Evolutionary conservation across 192 early-diverging fungal genomes (phyloP), one percentile per base, ranked within the genome.

Genomic region (Funneliformis mosseae): DNA sequence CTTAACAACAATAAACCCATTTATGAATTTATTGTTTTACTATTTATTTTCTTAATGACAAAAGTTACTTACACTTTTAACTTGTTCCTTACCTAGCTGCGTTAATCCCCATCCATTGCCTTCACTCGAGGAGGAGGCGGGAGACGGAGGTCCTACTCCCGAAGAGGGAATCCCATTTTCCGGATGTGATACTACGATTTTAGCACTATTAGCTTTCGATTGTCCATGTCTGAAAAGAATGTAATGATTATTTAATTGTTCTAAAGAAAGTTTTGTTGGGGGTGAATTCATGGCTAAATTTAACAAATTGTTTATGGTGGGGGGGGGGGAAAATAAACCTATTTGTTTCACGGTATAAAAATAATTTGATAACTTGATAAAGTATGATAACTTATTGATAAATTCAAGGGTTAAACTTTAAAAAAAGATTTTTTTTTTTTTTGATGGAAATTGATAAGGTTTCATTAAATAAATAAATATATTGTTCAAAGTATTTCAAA

Each of bases 191-290:
- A 84, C 84, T 74, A 89, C 85, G 12, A 88, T 42, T 21, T 80
- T 78, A 9, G 64, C 75, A 71, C 84, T 69, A 75, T 89, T 89
- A 8, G 88, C 87, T 25, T 85, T 55, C 1, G 88, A 89, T 42
- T 82, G 83, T 0, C 88, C 88, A 61, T 89, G 88, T 21, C 88
- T 82, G 41, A 84, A 71, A 61, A 87, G 68, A 25, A 87, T 80
- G 50, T 85, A 87, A 46, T 73, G 74, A 39, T 87, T 87, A 41
- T 83, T 82, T 18, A 87, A 64, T 64, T 23, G n/a, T 64, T 23
- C n/a, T 64, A 64, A 64, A 11, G 25, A 28, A 27, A 28, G 27
- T 64, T 23, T 64, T 64, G 62, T 64, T 64, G 62, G 23, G n/a
- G 62, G 8, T 7, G 62, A 28, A 27, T 64, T 64, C 27, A 64